phyloP scores from a whole-genome alignment of 345 rosid species.

The Mercurialis annua region DNA sequence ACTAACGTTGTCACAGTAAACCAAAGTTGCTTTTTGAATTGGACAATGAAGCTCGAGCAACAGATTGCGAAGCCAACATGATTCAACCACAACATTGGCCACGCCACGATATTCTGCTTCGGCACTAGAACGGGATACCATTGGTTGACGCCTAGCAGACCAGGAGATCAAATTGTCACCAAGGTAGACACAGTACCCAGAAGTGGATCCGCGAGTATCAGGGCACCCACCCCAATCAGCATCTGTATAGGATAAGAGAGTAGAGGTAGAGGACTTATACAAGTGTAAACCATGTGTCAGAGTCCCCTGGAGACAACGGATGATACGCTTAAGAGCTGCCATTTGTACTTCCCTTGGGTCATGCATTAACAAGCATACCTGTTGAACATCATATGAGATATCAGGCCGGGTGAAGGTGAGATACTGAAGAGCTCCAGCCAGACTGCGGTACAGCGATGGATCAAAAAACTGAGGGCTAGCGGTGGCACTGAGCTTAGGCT shows the following conservation, averaged over 20 bases:
- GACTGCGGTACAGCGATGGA: background rate
- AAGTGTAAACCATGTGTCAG: background rate
- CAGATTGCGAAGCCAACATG: background rate
- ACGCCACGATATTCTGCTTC: background rate
- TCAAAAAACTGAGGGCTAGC: background rate
- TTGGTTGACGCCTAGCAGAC: conserved; percentile 3
- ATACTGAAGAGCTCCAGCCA: background rate
- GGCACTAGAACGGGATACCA: background rate
- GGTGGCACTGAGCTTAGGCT: background rate
- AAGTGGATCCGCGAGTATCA: background rate
- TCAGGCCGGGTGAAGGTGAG: too few species aligned
- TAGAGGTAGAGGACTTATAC: background rate
- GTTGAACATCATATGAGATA: background rate
- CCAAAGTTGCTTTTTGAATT: background rate
- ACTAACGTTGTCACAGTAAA: background rate
- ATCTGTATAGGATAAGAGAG: background rate
- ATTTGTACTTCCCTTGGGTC: background rate
- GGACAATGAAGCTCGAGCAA: too few species aligned
- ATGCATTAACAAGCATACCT: background rate
- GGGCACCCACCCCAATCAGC: background rate
- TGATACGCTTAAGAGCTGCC: background rate
- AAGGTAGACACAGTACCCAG: background rate
- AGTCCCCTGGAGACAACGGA: background rate
- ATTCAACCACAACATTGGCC: background rate
- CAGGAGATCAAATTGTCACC: too few species aligned